Conservation (phyloP, 2,329 filamentous ascomycete genomes). For the Teratosphaeria gauchensis region DNA sequence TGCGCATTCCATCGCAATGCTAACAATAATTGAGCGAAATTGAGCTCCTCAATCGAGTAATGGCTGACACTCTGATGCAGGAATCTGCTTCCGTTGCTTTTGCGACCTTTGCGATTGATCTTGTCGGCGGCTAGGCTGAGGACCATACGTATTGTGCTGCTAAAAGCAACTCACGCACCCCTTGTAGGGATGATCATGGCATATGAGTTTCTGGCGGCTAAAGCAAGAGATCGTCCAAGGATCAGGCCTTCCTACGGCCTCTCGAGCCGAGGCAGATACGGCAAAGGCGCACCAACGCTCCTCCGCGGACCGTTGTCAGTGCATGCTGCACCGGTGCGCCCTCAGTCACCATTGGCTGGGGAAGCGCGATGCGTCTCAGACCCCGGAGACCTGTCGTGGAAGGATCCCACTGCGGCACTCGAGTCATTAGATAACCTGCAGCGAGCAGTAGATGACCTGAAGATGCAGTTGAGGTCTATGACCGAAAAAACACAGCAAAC, state of each 20-base stretch:
- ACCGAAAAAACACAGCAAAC: not conserved
- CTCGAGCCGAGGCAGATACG: slow-evolving; percentile 22
- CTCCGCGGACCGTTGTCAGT: slow-evolving; percentile 4
- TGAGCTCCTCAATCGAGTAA: not conserved
- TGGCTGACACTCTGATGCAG: not conserved
- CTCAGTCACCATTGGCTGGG: slow-evolving; percentile 3
- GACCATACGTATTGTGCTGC: slow-evolving; percentile 46
- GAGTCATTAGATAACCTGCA: slow-evolving; percentile 12
- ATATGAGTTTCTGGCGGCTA: slow-evolving; percentile 46
- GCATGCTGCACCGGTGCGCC: not conserved
- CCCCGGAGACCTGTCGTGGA: slow-evolving; percentile 6
- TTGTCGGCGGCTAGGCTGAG: slow-evolving; percentile 57
- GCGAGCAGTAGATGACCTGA: slow-evolving; percentile 13
- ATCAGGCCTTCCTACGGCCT: slow-evolving; percentile 3
- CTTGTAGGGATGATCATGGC: slow-evolving; percentile 58
- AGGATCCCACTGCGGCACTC: slow-evolving; percentile 8
- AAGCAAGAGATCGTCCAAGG: slow-evolving; percentile 9
- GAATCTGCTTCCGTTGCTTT: slow-evolving; percentile 65
- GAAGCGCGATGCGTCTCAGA: slow-evolving; percentile 8
- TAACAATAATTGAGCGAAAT: not conserved
- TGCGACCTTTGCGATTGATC: slow-evolving; percentile 63
- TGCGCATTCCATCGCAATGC: not conserved
- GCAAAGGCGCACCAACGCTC: slow-evolving; percentile 5
- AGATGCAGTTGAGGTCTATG: slow-evolving; percentile 11
- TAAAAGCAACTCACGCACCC: slow-evolving; percentile 54